Conservation (phyloP, 2,329 filamentous ascomycete genomes). For the Sclerotinia trifoliorum region DNA sequence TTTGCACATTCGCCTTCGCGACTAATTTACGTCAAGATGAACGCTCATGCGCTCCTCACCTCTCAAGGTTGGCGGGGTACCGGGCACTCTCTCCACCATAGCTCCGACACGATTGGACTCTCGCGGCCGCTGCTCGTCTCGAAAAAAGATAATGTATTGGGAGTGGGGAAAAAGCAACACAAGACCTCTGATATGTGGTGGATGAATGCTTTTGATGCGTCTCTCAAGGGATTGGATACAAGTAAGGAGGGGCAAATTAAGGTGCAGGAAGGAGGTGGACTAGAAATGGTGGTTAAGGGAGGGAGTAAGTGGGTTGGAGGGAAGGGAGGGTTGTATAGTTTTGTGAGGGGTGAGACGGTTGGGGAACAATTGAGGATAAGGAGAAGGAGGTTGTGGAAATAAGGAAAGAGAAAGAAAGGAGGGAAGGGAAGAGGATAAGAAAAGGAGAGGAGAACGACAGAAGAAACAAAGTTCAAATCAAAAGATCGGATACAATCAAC, state of each 20-base stretch:
- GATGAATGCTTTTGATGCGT: conserved; percentile 91
- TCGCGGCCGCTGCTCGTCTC: conserved; percentile 79
- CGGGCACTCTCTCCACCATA: conserved; percentile 82
- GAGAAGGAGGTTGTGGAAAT: conserved; percentile 24
- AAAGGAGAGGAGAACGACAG: conserved; percentile 36
- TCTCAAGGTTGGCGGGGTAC: conserved; percentile 87
- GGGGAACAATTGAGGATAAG: conserved; percentile 60
- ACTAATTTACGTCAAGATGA: conserved; percentile 55
- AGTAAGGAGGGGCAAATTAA: conserved; percentile 56
- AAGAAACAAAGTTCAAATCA: conserved; percentile 41
- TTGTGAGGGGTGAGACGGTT: conserved; percentile 78
- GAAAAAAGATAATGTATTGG: conserved; percentile 76
- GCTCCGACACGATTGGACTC: conserved; percentile 70
- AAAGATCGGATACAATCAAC: conserved; percentile 34
- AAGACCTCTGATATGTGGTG: conserved; percentile 84
- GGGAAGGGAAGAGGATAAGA: conserved; percentile 39
- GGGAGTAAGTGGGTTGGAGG: conserved; percentile 57
- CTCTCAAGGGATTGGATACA: conserved; percentile 75
- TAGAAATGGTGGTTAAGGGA: conserved; percentile 56
- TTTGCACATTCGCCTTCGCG: neutral
- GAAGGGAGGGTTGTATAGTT: conserved; percentile 64
- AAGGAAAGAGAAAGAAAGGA: conserved; percentile 34
- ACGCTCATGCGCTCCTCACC: conserved; percentile 78
- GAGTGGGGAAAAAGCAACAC: conserved; percentile 74
- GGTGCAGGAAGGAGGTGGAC: conserved; percentile 53